These are phyloP conservation scores for Leccinum ambiguum DNA, from an alignment of 1,284 basidiomycete genomes.

Conservation along the genomic window DNA sequence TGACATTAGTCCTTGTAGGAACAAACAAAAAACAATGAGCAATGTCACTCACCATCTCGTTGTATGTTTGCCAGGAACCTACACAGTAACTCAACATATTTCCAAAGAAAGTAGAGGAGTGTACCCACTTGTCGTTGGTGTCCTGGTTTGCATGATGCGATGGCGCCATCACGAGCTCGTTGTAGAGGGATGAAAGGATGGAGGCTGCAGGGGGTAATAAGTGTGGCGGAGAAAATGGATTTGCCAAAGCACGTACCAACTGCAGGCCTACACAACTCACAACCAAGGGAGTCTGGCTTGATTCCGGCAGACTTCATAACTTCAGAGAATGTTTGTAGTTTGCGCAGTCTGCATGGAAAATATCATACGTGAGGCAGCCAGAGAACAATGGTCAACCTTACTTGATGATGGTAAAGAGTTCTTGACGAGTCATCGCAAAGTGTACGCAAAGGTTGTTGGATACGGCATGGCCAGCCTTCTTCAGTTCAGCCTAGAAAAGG, in stretches of 20 bases:
- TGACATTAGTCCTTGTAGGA: not conserved
- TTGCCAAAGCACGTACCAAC: conserved; percentile 43
- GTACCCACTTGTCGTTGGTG: conserved; percentile 52
- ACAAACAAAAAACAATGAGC: not conserved
- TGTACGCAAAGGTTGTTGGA: conserved; percentile 69
- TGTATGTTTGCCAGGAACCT: conserved; percentile 77
- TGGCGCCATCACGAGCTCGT: conserved; percentile 68
- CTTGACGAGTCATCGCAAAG: conserved; percentile 66
- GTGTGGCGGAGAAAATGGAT: not conserved
- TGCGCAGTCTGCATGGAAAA: conserved; percentile 48
- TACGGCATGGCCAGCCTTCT: conserved; percentile 62
- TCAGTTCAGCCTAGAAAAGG: conserved; percentile 58
- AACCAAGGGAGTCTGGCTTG: conserved; percentile 56
- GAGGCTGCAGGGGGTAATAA: conserved; percentile 16
- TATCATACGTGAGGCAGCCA: not conserved
- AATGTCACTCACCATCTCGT: conserved; percentile 50
- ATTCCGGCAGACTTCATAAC: conserved; percentile 56
- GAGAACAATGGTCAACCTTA: conserved; percentile 14
- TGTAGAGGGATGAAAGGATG: conserved; percentile 68
- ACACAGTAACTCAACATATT: not conserved
- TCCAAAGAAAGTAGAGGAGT: not conserved
- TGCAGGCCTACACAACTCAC: conserved; percentile 74
- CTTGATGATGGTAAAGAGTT: conserved; percentile 70
- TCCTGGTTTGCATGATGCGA: conserved; percentile 71
- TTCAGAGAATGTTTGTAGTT: conserved; percentile 55